A percentile compares a stretch with the other conserved stretches of the same genome.
Conservation (phyloP, 805 yeast species). For the Kazachstania martiniae region DNA sequence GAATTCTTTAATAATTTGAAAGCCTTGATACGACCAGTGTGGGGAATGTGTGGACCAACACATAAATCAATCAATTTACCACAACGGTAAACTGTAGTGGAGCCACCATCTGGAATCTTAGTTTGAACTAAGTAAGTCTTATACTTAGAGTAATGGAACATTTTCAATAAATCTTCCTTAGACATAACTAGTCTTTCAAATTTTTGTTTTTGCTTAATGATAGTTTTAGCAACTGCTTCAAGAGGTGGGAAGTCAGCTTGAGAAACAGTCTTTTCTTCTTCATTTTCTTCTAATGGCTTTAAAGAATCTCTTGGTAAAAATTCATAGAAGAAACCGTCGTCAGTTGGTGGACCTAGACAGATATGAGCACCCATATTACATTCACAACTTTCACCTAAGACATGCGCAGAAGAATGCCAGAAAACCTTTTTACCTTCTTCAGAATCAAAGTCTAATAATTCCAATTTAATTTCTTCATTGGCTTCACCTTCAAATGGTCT, state of each 20-base stretch:
- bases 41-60: conserved; percentile 96
- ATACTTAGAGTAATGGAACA: conserved; percentile 94
- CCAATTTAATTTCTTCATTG: conserved; percentile 35
- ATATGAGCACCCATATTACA: conserved; percentile 92
- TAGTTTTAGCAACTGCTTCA: conserved; percentile 80
- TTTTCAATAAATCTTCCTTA: conserved; percentile 80
- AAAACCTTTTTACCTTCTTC: conserved; percentile 94
- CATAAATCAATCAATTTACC: conserved; percentile 96
- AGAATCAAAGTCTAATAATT: conserved; percentile 81
- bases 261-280: conserved; percentile 63
- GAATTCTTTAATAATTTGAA: conserved; percentile 92
- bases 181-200: conserved; percentile 88
- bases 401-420: conserved; percentile 99
- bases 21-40: conserved; percentile 92
- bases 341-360: conserved; percentile 92
- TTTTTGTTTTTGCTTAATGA: conserved; percentile 88
- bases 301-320: conserved; percentile 51
- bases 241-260: conserved; percentile 75
- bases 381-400: conserved; percentile 96
- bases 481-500: conserved; percentile 76
- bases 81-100: conserved; percentile 95
- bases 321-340: conserved; percentile 95
- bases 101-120: conserved; percentile 91
- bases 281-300: conserved; percentile 45
- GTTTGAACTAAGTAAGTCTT: conserved; percentile 77